Evolutionary conservation across 768 basidiomycete genomes (phyloP), one percentile per base, ranked within the genome.

Genomic region (Sporobolomyces roseus): DNA sequence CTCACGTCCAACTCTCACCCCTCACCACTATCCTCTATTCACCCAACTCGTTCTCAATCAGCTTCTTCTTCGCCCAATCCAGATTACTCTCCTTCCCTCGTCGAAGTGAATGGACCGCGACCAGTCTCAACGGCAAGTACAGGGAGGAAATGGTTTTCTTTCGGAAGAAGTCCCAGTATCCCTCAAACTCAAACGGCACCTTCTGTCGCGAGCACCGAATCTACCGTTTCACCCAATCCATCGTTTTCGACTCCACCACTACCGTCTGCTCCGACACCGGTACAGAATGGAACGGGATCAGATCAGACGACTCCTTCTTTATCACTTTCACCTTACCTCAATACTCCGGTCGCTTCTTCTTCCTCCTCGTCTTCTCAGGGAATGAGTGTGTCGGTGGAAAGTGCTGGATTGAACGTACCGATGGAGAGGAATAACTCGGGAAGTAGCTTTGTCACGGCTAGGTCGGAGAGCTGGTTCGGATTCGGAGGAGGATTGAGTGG

Each of bases 111-210:
- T n/a, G 41, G 56, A 29, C 56, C 38, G 25, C 29, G 21, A 9
- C 30, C 56, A 35, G 30, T 41, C 4, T 35, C 54, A 14, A 36
- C 54, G 23, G 32, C 29, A 25, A 41, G 43, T 29, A 60, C 33
- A 25, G 52, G 56, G 0, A 49, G 68, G 0, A 64, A 60, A 4
- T 69, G 68, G 68, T 64, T 61, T 52, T 64, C 68, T 12, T 65
- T 69, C 52, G 58, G 68, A 32, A 56, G 68, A 23, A 48, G n/a
- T n/a, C n/a, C n/a, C n/a, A n/a, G n/a, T n/a, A n/a, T 43, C 1
- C 35, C 32, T 33, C 49, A 54, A 33, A 41, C 33, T 35, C 45
- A 46, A 5, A 12, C 52, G 2, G 29, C 52, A 1, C 30, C 63
- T 49, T 41, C 49, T 12, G 8, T n/a, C 25, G 56, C 27, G n/a